Evolutionary conservation across 345 rosid species (phyloP), one percentile per base, ranked within the genome.

Genomic region (Jatropha curcas): DNA sequence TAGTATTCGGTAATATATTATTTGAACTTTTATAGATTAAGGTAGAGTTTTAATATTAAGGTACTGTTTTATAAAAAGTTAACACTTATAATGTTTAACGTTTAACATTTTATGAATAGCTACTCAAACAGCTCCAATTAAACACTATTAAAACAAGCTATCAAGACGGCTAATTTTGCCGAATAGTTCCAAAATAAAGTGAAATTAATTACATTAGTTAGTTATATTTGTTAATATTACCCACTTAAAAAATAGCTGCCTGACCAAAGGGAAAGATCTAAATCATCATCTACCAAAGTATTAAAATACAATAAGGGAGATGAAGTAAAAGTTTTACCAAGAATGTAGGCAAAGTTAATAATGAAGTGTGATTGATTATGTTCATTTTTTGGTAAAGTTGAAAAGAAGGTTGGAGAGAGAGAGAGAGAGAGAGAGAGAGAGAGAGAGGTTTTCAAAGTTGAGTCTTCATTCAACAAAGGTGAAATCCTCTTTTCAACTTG

Each of bases 401-500:
- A 24, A 67, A 80, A 46, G 68, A 52, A 56, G n/a, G n/a, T n/a
- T n/a, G n/a, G 74, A 63, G 64, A 45, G 58, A 53, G 73, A 9
- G 67, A 45, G 28, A n/a, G 74, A 63, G 64, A 45, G 58, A 53
- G 73, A 9, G 67, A 45, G 28, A n/a, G 74, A 63, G 64, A 45
- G 58, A 53, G 73, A 9, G 67, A 45, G 28, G 7, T 6, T 28
- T 48, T 62, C 45, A 65, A 73, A 56, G 52, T 65, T 60, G 50
- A 74, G 74, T 81, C 64, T 24, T 43, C 68, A 75, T 79, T 79
- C 63, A 77, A 79, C 65, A 77, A 74, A 83, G 81, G 65, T 69
- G 74, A 75, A 75, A 82, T 52, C 60, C 52, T 11, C 56, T 43
- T 72, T 75, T 60, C 33, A 74, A 31, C 80, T 63, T 77, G 62